Evolutionary conservation across 768 basidiomycete species (phyloP).

Genomic region (Psilocybe sp.): DNA sequence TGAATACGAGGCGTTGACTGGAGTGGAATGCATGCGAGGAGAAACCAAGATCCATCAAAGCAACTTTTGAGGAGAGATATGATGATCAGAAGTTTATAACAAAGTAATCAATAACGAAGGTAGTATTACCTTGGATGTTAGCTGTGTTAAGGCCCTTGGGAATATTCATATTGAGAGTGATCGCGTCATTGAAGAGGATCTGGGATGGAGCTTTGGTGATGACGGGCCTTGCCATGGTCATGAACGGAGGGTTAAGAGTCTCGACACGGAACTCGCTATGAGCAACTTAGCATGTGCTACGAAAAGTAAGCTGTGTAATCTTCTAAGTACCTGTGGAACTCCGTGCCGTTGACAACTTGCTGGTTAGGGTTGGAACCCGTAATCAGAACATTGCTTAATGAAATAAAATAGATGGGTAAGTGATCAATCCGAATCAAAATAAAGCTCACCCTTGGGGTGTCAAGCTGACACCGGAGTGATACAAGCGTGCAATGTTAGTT

Average conservation of each 20-base stretch:
- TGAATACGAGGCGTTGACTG: conserved; percentile 34
- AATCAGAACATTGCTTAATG: conserved; percentile 24
- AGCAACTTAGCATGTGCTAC: not conserved
- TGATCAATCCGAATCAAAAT: conserved; percentile 12
- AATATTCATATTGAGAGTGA: conserved; percentile 27
- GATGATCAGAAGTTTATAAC: not conserved
- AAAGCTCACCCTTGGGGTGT: conserved; percentile 52
- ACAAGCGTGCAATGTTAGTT: conserved; percentile 49
- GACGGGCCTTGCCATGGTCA: conserved; percentile 30
- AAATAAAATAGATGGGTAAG: not conserved
- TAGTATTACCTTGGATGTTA: conserved; percentile 25
- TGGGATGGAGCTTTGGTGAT: conserved; percentile 28
- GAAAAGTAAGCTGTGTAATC: no score
- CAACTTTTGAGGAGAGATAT: conserved; percentile 23
- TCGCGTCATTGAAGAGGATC: conserved; percentile 29
- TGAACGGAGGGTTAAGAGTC: conserved; percentile 39
- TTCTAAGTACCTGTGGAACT: conserved; percentile 21
- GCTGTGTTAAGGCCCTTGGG: conserved; percentile 21
- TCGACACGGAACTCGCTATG: conserved; percentile 37
- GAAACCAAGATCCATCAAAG: conserved; percentile 39
- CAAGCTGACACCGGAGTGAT: conserved; percentile 60
- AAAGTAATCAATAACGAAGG: not conserved
- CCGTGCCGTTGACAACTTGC: conserved; percentile 20
- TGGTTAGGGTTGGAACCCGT: conserved; percentile 46
- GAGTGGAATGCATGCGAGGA: conserved; percentile 40